A percentile compares a stretch with the other conserved stretches of the same genome.
Conservation (phyloP, 495 filamentous ascomycete species). For the Penicillium pulvis region DNA sequence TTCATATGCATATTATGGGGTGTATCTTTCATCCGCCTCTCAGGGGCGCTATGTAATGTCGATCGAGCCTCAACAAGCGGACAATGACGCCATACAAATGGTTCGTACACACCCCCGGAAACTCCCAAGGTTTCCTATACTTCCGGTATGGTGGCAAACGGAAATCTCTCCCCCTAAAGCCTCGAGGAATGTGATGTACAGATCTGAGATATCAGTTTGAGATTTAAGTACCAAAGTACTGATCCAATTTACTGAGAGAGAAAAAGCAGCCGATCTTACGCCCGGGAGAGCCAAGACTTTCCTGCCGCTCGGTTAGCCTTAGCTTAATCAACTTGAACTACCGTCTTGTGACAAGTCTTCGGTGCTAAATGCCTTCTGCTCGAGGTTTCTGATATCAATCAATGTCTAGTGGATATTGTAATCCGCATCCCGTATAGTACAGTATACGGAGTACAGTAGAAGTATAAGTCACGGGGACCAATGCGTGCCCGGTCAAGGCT, state of each 20-base stretch:
- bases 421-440: no score
- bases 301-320: conserved; percentile 10
- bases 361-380: no score
- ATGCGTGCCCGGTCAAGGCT: conserved; percentile 23
- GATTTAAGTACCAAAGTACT: background rate
- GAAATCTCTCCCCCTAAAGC: background rate
- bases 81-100: conserved; percentile 28
- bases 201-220: conserved; percentile 2
- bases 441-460: background rate
- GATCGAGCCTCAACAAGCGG: conserved; percentile 38
- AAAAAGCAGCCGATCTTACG: conserved; percentile 6
- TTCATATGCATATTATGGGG: no score
- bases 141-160: conserved; percentile 6
- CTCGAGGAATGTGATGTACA: conserved; percentile 2
- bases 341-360: background rate
- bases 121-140: background rate
- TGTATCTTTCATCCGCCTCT: conserved; percentile 5
- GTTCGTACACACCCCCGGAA: conserved; percentile 1
- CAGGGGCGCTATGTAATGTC: conserved; percentile 39
- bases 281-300: background rate
- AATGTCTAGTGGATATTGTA: no score
- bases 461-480: conserved; percentile 8
- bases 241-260: background rate
- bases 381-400: no score
- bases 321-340: background rate